phyloP scores from a whole-genome alignment of 1,284 basidiomycete species.

The Cryptococcus maquisensis region DNA sequence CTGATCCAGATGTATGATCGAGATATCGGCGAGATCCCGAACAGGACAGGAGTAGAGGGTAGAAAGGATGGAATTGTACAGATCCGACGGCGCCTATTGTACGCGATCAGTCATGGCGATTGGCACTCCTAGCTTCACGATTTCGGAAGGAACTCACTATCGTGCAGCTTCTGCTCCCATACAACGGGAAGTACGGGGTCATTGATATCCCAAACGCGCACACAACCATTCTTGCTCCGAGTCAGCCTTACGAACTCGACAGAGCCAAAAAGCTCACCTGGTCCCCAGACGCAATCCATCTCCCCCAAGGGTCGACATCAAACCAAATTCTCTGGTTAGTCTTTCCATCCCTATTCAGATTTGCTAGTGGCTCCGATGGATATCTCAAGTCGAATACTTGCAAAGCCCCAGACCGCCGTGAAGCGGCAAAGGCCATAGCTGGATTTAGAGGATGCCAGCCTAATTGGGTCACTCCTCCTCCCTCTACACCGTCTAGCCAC shows the following conservation, averaged over 20 bases:
- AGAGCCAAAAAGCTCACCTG: conserved; percentile 58
- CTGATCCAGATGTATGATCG: neutral
- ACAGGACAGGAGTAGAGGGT: conserved; percentile 33
- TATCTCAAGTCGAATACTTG: conserved; percentile 75
- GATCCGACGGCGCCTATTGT: conserved; percentile 37
- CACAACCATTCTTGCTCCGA: conserved; percentile 23
- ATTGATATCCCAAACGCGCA: conserved; percentile 36
- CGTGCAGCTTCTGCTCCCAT: conserved; percentile 14
- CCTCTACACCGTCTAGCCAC: conserved; percentile 59
- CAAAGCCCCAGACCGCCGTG: conserved; percentile 61
- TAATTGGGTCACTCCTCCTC: conserved; percentile 69
- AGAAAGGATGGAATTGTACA: conserved; percentile 41
- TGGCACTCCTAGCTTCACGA: too few species aligned
- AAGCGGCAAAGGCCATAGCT: conserved; percentile 71
- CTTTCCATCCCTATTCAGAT: conserved; percentile 27
- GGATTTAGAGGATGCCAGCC: conserved; percentile 70
- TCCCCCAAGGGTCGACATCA: conserved; percentile 69
- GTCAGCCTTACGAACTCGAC: neutral
- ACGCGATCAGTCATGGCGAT: neutral
- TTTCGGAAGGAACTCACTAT: conserved; percentile 11
- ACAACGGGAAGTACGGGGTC: neutral
- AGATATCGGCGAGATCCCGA: conserved; percentile 30
- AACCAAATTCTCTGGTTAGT: conserved; percentile 77
- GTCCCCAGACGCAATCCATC: conserved; percentile 65
- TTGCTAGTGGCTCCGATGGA: conserved; percentile 44